These are phyloP conservation scores for Bruguiera parviflora DNA, from an alignment of 345 rosid species.

Conservation along the genomic window DNA sequence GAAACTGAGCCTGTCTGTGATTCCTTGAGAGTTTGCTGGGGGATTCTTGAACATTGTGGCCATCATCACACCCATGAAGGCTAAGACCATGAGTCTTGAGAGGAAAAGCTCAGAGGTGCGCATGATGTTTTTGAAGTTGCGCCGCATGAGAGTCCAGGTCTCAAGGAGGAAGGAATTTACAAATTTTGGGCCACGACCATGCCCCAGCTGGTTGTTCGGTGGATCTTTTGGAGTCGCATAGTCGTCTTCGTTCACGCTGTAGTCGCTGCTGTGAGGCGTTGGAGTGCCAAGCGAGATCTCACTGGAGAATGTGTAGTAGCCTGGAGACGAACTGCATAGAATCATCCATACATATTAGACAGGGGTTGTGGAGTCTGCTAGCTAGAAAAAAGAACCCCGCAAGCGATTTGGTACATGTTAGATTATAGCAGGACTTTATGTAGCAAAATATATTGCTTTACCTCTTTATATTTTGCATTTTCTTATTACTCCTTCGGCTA, in stretches of 20 bases:
- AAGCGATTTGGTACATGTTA: neutral
- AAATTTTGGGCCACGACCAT: conserved; percentile 40
- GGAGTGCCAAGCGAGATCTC: conserved; percentile 49
- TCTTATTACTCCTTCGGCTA: conserved; percentile 27
- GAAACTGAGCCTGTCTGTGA: conserved; percentile 58
- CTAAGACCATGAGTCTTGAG: conserved; percentile 58
- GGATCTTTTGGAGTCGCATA: conserved; percentile 39
- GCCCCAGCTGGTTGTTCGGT: neutral
- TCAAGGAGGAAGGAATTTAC: conserved; percentile 50
- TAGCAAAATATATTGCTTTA: conserved; percentile 10
- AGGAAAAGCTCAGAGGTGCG: conserved; percentile 72
- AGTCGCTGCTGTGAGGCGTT: conserved; percentile 69
- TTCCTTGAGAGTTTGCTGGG: conserved; percentile 37
- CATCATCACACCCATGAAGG: conserved; percentile 69
- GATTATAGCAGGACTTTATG: neutral
- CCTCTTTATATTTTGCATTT: conserved; percentile 41
- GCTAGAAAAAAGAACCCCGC: too few relatives aligned
- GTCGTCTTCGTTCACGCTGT: conserved; percentile 63
- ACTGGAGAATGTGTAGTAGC: conserved; percentile 40
- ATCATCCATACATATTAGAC: neutral
- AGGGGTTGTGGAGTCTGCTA: neutral
- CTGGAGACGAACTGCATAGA: conserved; percentile 44
- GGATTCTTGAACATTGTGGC: conserved; percentile 69
- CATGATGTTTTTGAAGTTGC: conserved; percentile 59
- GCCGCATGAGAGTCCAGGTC: conserved; percentile 58